Evolutionary conservation across 345 rosid species (phyloP), one percentile per base, ranked within the genome.

Genomic region (Pugionium dolabratum): DNA sequence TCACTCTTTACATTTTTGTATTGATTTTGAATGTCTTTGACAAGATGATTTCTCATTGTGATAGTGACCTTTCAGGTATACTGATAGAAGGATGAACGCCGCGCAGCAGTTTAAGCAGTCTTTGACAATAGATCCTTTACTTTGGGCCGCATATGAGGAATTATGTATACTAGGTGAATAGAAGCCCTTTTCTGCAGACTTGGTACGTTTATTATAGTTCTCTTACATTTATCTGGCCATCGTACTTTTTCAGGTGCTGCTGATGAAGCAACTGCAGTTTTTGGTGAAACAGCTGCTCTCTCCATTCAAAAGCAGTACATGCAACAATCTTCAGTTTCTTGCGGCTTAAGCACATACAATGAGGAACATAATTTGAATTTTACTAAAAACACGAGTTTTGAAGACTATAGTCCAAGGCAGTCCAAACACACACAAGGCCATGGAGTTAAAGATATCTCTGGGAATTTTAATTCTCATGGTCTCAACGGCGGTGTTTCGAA

Each of bases 111-210:
- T 90, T 72, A 85, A 82, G 86, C 87, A 76, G 74, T 86, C 99
- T 59, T 83, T 91, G 80, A 77, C 91, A 29, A 64, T 86, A 48
- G 97, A 91, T 84, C 99, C 99, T 63, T 79, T 94, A 66, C 81
- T 87, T 56, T 94, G 99, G 99, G 83, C 85, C 52, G 97, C 99
- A 48, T 94, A 86, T 51, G 97, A 94, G 78, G 97, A 94, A 75
- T 80, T 94, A 53, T 90, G 99, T 70, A 59, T 82, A 45, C 76
- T 94, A 89, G 99, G 99, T 94, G 5, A 74, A 83, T 72, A 54
- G 7, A 56, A 43, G 9, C 40, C 5, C 11, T 49, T 18, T 55
- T 54, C 47, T 74, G 48, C 26, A 4, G 61, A 41, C 65, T 63
- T 48, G 4, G 10, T 39, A 10, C 6, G 8, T 41, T 43, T 44